Evolutionary conservation across 2,329 filamentous ascomycete genomes (phyloP).

Genomic region (Talaromyces sp.): DNA sequence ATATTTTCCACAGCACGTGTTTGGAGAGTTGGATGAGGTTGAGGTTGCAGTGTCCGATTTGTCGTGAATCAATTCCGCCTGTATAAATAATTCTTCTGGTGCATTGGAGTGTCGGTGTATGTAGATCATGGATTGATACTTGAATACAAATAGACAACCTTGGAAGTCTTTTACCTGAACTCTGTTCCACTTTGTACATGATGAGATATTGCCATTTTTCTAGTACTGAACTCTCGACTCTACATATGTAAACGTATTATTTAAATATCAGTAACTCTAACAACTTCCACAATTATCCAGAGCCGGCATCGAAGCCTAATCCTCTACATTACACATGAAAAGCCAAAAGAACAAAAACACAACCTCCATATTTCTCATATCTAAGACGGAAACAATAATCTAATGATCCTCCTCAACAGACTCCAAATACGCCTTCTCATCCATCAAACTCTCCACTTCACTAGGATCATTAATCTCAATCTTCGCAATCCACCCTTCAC

Average conservation of each 20-base stretch:
- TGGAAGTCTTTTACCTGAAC: background rate
- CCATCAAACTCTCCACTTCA: constrained; percentile 74
- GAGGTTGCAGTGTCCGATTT: constrained; percentile 89
- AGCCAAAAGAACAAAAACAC: background rate
- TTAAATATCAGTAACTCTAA: background rate
- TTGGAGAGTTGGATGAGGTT: constrained; percentile 96
- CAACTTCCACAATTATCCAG: too few relatives aligned
- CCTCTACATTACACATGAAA: background rate
- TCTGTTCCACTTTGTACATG: background rate
- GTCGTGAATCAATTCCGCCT: constrained; percentile 80
- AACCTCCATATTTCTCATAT: constrained; percentile 21
- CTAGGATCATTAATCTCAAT: constrained; percentile 66
- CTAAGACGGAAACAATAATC: constrained; percentile 3
- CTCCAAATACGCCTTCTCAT: constrained; percentile 67
- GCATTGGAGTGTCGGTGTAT: background rate
- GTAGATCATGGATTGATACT: background rate
- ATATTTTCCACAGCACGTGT: constrained; percentile 90
- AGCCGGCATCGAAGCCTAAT: too few relatives aligned
- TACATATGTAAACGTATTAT: background rate
- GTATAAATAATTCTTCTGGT: constrained; percentile 48
- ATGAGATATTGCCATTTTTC: background rate
- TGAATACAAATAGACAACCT: background rate
- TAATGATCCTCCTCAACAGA: constrained; percentile 57
- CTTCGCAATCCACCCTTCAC: constrained; percentile 89
- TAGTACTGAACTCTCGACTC: background rate